A percentile compares a stretch with the other conserved stretches of the same genome.
phyloP scores from a whole-genome alignment of 1,284 basidiomycete species.

The Ustilago cynodontis region DNA sequence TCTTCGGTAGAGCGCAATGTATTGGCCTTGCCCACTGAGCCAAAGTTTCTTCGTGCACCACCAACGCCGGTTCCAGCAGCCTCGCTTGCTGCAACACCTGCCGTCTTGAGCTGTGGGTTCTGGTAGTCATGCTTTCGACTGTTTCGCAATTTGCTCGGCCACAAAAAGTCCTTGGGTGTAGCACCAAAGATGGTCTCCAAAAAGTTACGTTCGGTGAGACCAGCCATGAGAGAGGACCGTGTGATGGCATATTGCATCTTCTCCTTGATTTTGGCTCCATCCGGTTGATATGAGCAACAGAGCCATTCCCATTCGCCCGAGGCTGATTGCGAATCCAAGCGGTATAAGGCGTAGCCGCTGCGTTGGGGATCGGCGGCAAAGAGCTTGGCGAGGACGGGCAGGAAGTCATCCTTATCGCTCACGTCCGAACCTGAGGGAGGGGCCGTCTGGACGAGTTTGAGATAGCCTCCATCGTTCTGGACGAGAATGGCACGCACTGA shows the following conservation, averaged over 20 bases:
- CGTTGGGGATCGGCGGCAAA: constrained; percentile 56
- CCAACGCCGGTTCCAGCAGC: constrained; percentile 62
- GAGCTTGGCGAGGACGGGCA: constrained; percentile 44
- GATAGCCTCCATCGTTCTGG: constrained; percentile 54
- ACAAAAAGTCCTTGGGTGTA: constrained; percentile 54
- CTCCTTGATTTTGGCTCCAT: constrained; percentile 62
- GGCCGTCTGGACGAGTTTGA: constrained; percentile 41
- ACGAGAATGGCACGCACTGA: constrained; percentile 56
- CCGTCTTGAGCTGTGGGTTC: constrained; percentile 61
- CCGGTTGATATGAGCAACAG: constrained; percentile 60
- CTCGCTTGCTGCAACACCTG: constrained; percentile 51
- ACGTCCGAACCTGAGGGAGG: constrained; percentile 28
- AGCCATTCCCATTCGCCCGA: constrained; percentile 64
- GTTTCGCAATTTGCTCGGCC: constrained; percentile 60
- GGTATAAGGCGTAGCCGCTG: constrained; percentile 60
- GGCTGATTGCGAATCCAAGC: constrained; percentile 59
- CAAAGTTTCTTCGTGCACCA: constrained; percentile 59
- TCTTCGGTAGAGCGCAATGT: constrained; percentile 17
- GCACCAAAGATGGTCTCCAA: constrained; percentile 62
- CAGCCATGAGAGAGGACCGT: constrained; percentile 53
- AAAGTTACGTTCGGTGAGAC: constrained; percentile 59
- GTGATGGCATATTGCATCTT: constrained; percentile 65
- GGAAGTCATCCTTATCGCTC: constrained; percentile 57
- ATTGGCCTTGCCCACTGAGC: constrained; percentile 41
- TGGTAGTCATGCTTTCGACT: constrained; percentile 65